Evolutionary conservation across 2,329 filamentous ascomycete genomes (phyloP), one percentile per base, ranked within the genome.

Genomic region (Akanthomyces muscarius): DNA sequence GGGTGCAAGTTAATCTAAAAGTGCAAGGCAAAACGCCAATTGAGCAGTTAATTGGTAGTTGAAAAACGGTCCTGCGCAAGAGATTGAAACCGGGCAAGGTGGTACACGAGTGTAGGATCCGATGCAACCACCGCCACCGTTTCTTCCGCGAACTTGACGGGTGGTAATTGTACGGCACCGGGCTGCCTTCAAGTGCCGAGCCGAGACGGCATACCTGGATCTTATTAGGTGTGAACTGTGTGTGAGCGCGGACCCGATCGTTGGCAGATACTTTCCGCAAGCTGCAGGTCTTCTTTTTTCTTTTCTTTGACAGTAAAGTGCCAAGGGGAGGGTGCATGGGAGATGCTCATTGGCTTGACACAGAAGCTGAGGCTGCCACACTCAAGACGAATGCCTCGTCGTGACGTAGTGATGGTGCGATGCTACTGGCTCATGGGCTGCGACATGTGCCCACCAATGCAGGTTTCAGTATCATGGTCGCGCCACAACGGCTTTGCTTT

Each of bases 381-480:
- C 42, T 38, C n/a, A 13, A 50, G 28, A 45, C 10, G n/a, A 18
- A 36, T 25, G 28, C 28, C 6, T 52, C 30, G 44, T 21, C n/a
- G 58, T 61, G 42, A 53, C 30, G 50, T 54, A 48, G 41, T 36
- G 21, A 61, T 54, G 30, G n/a, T n/a, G 50, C 18, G 50, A 48
- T 48, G 18, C 23, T 48, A 36, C 30, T 61, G 48, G 48, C 50
- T 28, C 30, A 21, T 25, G 30, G 38, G 18, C 28, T 45, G 38
- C 28, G 16, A 48, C 54, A 47, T 53, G 47, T 53, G 50, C 33
- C n/a, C 50, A 23, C 50, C 50, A 41, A 23, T 55, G 36, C 54
- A 47, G 7, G 25, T 8, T 21, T 13, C 28, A 23, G 38, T 30
- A 61, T 52, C 38, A 41, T 41, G 47, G n/a, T 25, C 38, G 28